A percentile compares a stretch with the other conserved stretches of the same genome.
Evolutionary conservation across 257 asterid genomes (phyloP).

Genomic region (Eucommia ulmoides): DNA sequence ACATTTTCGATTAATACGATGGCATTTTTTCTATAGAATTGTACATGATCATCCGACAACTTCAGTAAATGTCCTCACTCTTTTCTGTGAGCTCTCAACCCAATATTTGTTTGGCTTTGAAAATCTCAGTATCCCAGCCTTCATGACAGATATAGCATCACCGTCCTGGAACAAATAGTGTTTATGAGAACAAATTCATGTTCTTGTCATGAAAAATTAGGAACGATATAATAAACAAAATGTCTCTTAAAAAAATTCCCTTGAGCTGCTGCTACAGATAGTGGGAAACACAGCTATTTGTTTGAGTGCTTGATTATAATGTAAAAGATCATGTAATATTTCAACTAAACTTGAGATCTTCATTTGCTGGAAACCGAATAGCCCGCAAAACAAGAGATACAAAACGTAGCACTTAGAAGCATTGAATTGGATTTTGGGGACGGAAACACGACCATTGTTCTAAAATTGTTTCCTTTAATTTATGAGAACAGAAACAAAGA

Average conservation of each 20-base stretch:
- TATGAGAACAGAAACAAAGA: too few species aligned
- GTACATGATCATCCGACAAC: neutral
- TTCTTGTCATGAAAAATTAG: neutral
- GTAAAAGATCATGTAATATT: too few species aligned
- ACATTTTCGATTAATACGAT: neutral
- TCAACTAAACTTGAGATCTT: too few species aligned
- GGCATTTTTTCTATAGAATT: neutral
- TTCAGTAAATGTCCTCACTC: slow-evolving; percentile 68
- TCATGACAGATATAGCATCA: slow-evolving; percentile 53
- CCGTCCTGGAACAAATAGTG: slow-evolving; percentile 41
- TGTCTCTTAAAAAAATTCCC: neutral
- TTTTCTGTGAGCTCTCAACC: slow-evolving; percentile 86
- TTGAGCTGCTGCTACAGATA: neutral
- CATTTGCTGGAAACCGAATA: too few species aligned
- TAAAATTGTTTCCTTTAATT: too few species aligned
- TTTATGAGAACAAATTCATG: neutral
- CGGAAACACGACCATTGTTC: too few species aligned
- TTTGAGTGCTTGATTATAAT: neutral
- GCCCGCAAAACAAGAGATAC: too few species aligned
- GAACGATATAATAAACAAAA: neutral
- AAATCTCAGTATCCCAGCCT: slow-evolving; percentile 68
- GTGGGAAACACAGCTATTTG: neutral
- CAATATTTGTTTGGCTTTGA: slow-evolving; percentile 80
- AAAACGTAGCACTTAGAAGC: too few species aligned
- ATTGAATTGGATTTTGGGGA: too few species aligned